Conservation (phyloP, 176 grass and related monocot species). For the Oropetium thomaeum region DNA sequence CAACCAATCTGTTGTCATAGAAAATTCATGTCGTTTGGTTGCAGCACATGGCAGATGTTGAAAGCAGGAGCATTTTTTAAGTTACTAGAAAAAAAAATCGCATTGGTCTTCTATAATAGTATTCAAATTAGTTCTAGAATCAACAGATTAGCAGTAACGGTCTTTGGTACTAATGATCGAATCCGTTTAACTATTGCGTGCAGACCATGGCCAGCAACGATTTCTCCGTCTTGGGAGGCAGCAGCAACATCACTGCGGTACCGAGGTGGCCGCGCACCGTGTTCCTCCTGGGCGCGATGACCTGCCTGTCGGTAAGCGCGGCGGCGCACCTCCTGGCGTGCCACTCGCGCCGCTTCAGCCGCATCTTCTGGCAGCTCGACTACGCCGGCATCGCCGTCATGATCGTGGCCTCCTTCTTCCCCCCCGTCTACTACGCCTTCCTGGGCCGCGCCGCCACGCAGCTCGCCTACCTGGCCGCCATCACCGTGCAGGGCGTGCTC, state of each 20-base stretch:
- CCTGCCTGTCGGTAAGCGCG: constrained; percentile 75
- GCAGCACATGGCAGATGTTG: neutral
- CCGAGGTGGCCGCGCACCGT: constrained; percentile 75
- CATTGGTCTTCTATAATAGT: neutral
- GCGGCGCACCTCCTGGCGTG: constrained; percentile 82
- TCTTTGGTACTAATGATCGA: neutral
- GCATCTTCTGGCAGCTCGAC: constrained; percentile 85
- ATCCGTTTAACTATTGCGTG: neutral
- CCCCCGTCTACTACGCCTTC: constrained; percentile 91
- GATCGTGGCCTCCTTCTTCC: constrained; percentile 93
- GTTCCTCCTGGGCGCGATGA: constrained; percentile 81
- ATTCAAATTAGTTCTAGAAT: neutral
- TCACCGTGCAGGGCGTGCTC: constrained; percentile 61
- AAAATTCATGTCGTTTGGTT: constrained; percentile 3
- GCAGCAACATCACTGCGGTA: constrained; percentile 25
- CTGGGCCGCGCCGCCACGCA: constrained; percentile 40
- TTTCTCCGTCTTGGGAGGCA: neutral
- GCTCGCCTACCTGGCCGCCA: constrained; percentile 60
- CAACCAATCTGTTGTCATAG: neutral
- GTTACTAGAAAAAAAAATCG: neutral
- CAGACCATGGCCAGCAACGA: constrained; percentile 16
- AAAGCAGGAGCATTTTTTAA: neutral
- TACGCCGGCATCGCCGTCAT: constrained; percentile 93
- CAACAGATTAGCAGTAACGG: neutral
- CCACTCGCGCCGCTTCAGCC: constrained; percentile 72